Conservation (phyloP, 768 basidiomycete genomes). For the Podaxis carcinomalis region DNA sequence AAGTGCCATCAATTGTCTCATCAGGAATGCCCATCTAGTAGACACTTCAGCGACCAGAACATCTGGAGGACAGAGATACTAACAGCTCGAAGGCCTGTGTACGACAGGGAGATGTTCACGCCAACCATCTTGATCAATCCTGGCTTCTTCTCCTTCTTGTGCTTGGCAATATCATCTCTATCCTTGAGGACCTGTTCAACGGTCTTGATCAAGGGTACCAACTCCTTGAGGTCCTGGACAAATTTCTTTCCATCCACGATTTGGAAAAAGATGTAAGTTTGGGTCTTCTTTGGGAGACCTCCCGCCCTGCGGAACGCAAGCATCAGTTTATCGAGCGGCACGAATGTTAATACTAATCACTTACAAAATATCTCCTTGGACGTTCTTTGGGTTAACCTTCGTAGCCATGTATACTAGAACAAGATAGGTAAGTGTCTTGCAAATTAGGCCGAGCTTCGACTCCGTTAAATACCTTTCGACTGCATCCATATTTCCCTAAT, state of each 20-base stretch:
- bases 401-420: not conserved
- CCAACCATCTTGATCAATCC: conserved; percentile 34
- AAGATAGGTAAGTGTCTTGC: not conserved
- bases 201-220: conserved; percentile 44
- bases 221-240: conserved; percentile 33
- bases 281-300: conserved; percentile 52
- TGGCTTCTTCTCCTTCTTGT: conserved; percentile 31
- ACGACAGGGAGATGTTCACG: conserved; percentile 53
- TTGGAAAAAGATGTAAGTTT: conserved; percentile 49
- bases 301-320: conserved; percentile 26
- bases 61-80: not conserved
- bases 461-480: not conserved
- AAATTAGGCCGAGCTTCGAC: too few species aligned
- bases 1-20: conserved; percentile 37
- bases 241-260: conserved; percentile 41
- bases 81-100: conserved; percentile 39
- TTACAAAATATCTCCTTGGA: conserved; percentile 47
- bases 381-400: conserved; percentile 21
- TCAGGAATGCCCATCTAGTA: conserved; percentile 17
- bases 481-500: not conserved
- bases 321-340: not conserved
- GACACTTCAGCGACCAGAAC: not conserved
- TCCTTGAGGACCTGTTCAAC: conserved; percentile 38
- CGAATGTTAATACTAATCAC: conserved; percentile 5
- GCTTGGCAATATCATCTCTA: conserved; percentile 32